phyloP scores from a whole-genome alignment of 768 basidiomycete genomes.

The Calocybe indica region DNA sequence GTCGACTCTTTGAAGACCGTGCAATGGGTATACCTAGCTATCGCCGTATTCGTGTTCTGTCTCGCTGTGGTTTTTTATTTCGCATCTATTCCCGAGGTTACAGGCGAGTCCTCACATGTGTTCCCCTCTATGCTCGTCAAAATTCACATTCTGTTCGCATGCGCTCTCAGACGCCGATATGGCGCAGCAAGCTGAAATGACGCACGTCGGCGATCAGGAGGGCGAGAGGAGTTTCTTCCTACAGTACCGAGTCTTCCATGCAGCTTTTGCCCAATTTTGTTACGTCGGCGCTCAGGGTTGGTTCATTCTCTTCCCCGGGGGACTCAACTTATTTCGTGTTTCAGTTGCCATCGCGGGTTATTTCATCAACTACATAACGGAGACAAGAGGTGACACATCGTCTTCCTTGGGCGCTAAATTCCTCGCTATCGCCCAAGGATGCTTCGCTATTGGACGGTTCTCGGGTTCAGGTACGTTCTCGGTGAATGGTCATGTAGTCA shows the following conservation, averaged over 20 bases:
- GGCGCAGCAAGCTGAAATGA: constrained; percentile 26
- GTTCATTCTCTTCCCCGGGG: neutral
- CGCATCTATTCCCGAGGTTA: constrained; percentile 27
- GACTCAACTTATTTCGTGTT: neutral
- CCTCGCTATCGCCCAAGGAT: constrained; percentile 25
- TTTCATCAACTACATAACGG: constrained; percentile 28
- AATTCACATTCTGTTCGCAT: neutral
- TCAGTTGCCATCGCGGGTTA: constrained; percentile 25
- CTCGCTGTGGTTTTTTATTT: constrained; percentile 26
- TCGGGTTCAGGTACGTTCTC: constrained; percentile 20
- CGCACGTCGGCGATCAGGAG: constrained; percentile 20
- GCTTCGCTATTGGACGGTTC: constrained; percentile 25
- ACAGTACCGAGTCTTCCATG: constrained; percentile 24
- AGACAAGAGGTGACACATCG: constrained; percentile 17
- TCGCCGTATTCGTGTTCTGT: constrained; percentile 25
- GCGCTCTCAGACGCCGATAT: constrained; percentile 22
- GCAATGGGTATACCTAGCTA: constrained; percentile 29
- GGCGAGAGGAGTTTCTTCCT: constrained; percentile 21
- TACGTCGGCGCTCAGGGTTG: constrained; percentile 26
- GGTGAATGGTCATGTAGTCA: neutral
- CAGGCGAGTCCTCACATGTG: constrained; percentile 12
- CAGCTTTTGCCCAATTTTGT: constrained; percentile 26
- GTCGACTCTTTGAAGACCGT: constrained; percentile 23
- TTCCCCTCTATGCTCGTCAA: neutral
- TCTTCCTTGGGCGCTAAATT: constrained; percentile 22